Evolutionary conservation across 371 early-diverging fungal species (phyloP), one percentile per base, ranked within the genome.

Genomic region (Gilbertella persicaria): DNA sequence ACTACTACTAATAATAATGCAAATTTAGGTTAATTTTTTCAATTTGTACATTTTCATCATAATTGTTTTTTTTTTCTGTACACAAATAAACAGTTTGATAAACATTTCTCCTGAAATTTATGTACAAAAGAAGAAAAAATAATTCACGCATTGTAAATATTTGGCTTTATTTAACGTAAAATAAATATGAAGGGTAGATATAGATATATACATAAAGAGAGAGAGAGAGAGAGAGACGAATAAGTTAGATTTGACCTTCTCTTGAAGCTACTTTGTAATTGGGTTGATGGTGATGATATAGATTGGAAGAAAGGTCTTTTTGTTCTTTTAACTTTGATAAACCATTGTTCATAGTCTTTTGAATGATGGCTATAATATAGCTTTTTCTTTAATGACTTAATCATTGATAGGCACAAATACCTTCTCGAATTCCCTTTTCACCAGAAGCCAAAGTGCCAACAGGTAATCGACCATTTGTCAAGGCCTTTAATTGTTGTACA

Each of bases 341-440:
- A 19, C 51, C 51, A 24, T 13, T 20, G 36, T 50, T 36, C 33
- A 33, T 25, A 23, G 17, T 41, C 37, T 45, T 53, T 35, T 20
- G n/a, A 20, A 20, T 24, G 21, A 19, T 48, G 38, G 41, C 41
- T 35, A 35, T 20, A 5, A 30, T 2, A 21, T 30, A 21, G 16
- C 0, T 30, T 28, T 9, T 5, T 25, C 23, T 29, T 4, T 28
- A 16, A 26, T 0, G 10, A 44, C 13, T 12, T n/a, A 28, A 5
- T 24, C 24, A 42, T 42, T 24, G 14, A 28, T 10, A 40, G 14
- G 39, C 39, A 26, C 5, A 24, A 14, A 52, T 66, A 68, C 67
- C 73, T 49, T 73, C 58, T 53, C 55, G 51, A 44, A 73, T 64
- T 9, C 69, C 69, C 51, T 69, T 57, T 45, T 69, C 67, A 17